These are phyloP conservation scores for Cordyceps cicadae DNA, from an alignment of 2,329 filamentous ascomycete species.

Conservation along the genomic window DNA sequence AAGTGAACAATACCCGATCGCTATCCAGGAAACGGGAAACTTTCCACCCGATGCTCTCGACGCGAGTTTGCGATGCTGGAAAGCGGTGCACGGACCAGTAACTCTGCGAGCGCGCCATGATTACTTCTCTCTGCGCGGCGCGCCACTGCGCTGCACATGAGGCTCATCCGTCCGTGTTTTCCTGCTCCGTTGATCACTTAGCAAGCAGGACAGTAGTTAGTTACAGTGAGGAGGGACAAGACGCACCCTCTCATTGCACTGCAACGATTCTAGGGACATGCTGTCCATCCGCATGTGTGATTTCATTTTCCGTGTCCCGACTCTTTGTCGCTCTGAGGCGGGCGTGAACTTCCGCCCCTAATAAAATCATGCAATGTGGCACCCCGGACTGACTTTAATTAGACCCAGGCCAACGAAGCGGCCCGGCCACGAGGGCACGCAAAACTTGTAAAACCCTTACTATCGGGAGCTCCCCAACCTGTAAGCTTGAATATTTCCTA, in stretches of 20 bases:
- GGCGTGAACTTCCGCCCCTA: too few relatives aligned
- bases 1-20: background rate
- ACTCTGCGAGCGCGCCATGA: background rate
- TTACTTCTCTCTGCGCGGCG: background rate
- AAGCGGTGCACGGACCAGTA: background rate
- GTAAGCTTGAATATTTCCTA: too few relatives aligned
- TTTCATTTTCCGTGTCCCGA: background rate
- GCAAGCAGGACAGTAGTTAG: background rate
- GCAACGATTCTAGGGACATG: background rate
- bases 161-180: slow-evolving; percentile 2
- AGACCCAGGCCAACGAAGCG: background rate
- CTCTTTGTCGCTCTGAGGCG: background rate
- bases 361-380: background rate
- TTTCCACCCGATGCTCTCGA: background rate
- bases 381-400: slow-evolving; percentile 3
- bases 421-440: background rate
- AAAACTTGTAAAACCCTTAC: background rate
- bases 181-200: background rate
- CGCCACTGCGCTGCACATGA: background rate
- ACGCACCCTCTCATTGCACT: background rate
- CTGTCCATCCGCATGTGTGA: background rate
- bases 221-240: background rate
- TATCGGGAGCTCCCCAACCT: too few relatives aligned
- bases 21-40: background rate
- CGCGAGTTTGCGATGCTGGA: background rate